Conservation (phyloP, 192 early-diverging fungal genomes). For the Coemansia sp. region DNA sequence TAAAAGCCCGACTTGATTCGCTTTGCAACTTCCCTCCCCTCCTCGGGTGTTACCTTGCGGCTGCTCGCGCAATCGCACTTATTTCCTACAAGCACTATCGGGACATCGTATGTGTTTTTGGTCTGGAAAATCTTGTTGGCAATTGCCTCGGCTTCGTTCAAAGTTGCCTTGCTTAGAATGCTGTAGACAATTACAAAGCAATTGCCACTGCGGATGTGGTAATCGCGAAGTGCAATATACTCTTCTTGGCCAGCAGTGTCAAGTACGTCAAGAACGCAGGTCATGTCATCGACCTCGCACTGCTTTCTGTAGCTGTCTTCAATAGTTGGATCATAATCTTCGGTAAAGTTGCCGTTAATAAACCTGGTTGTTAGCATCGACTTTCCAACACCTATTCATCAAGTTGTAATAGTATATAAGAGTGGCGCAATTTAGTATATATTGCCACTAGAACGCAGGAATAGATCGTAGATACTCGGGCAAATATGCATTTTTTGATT, state of each 20-base stretch:
- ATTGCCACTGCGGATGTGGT: slow-evolving; percentile 87
- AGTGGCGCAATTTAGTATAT: background rate
- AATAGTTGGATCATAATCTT: slow-evolving; percentile 95
- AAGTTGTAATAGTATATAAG: background rate
- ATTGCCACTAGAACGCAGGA: background rate
- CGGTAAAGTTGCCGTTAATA: slow-evolving; percentile 88
- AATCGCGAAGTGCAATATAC: slow-evolving; percentile 73
- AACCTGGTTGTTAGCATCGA: slow-evolving; percentile 91
- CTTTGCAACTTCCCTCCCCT: slow-evolving; percentile 64
- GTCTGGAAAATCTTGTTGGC: slow-evolving; percentile 74
- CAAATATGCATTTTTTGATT: background rate
- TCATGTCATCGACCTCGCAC: slow-evolving; percentile 75
- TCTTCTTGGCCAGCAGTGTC: slow-evolving; percentile 92
- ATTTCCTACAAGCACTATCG: slow-evolving; percentile 84
- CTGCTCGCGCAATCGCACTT: slow-evolving; percentile 80
- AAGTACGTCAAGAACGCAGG: slow-evolving; percentile 83
- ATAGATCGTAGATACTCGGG: background rate
- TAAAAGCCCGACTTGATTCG: slow-evolving; percentile 72
- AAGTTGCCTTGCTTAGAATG: slow-evolving; percentile 49
- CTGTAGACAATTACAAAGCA: slow-evolving; percentile 85
- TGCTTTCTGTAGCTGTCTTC: slow-evolving; percentile 89
- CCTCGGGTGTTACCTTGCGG: slow-evolving; percentile 62
- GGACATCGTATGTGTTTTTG: slow-evolving; percentile 73
- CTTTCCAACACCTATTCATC: slow-evolving; percentile 65
- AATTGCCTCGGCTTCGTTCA: slow-evolving; percentile 73